These are phyloP conservation scores for Trypanosoma platydactyli DNA, from an alignment of 208 protist species.

Conservation along the genomic window DNA sequence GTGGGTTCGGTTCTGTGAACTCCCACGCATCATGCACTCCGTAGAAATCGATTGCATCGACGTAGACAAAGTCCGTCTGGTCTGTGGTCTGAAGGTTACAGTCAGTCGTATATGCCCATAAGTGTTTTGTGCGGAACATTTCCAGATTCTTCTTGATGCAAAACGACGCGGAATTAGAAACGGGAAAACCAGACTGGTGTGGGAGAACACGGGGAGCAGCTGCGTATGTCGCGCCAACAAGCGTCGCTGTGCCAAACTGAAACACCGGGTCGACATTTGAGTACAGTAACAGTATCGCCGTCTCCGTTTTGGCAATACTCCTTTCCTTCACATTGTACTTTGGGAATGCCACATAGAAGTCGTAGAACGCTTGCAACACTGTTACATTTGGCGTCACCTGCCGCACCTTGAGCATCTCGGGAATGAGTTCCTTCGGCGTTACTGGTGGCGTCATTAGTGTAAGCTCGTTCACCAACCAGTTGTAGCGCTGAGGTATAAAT, in stretches of 20 bases:
- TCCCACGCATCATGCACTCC: conserved; percentile 51
- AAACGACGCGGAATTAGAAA: conserved; percentile 18
- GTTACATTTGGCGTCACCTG: conserved; percentile 9
- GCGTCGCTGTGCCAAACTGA: conserved; percentile 24
- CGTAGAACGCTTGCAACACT: conserved; percentile 5
- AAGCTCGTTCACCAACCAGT: conserved; percentile 48
- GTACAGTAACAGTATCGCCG: conserved; percentile 29
- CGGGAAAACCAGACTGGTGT: conserved; percentile 26
- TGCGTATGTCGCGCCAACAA: conserved; percentile 23
- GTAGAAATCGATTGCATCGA: conserved; percentile 34
- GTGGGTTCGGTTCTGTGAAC: conserved; percentile 42
- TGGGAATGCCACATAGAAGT: conserved; percentile 21
- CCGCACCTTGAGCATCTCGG: neutral
- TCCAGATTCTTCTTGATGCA: conserved; percentile 45
- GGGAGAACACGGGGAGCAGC: conserved; percentile 27
- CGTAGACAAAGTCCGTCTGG: conserved; percentile 40
- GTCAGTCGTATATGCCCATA: conserved; percentile 30
- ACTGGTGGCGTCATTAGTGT: conserved; percentile 1
- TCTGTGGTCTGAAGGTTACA: conserved; percentile 21
- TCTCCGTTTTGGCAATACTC: neutral
- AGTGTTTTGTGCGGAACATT: conserved; percentile 11
- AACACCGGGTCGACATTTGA: conserved; percentile 40
- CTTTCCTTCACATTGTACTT: conserved; percentile 23
- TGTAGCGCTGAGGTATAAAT: conserved; percentile 32
- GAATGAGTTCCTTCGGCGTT: conserved; percentile 5